Conservation (phyloP, 257 asterid species). For the Leptodermis oblonga region DNA sequence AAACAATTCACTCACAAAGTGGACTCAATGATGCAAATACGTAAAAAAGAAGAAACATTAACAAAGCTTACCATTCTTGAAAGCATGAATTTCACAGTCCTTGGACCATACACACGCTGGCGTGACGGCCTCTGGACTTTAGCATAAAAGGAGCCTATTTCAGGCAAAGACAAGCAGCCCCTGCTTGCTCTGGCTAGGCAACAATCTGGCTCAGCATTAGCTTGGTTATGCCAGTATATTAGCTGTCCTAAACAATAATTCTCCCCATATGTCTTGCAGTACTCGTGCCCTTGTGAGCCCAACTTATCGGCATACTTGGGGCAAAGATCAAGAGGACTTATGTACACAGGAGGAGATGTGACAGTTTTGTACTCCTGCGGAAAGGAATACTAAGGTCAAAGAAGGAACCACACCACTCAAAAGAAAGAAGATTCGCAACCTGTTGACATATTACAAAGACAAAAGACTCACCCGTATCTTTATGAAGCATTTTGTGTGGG, state of each 20-base stretch:
- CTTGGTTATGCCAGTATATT: constrained; percentile 83
- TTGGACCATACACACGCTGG: constrained; percentile 91
- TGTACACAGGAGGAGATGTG: constrained; percentile 88
- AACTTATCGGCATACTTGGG: constrained; percentile 80
- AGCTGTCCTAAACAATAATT: constrained; percentile 92
- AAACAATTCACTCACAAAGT: neutral
- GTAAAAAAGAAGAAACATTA: neutral
- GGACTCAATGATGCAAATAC: neutral
- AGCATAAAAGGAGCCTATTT: constrained; percentile 87
- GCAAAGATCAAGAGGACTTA: constrained; percentile 92
- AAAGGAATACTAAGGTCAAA: constrained; percentile 15
- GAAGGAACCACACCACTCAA: constrained; percentile 3
- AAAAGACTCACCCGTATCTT: constrained; percentile 61
- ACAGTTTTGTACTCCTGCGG: constrained; percentile 79
- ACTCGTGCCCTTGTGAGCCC: constrained; percentile 80
- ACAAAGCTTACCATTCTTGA: constrained; percentile 66
- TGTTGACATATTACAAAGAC: constrained; percentile 7
- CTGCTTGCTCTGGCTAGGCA: constrained; percentile 69
- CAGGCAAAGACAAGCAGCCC: constrained; percentile 96
- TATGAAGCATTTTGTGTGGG: constrained; percentile 76
- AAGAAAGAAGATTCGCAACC: constrained; percentile 7
- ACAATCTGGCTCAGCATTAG: constrained; percentile 73
- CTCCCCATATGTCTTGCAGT: constrained; percentile 83
- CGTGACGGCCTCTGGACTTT: constrained; percentile 90
- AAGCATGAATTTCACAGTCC: constrained; percentile 81